Percentiles rank a stretch among this genome's conserved stretches.
Evolutionary conservation across 805 yeast genomes (phyloP).

Genomic region (Vanderwaltozyma yarrowii): DNA sequence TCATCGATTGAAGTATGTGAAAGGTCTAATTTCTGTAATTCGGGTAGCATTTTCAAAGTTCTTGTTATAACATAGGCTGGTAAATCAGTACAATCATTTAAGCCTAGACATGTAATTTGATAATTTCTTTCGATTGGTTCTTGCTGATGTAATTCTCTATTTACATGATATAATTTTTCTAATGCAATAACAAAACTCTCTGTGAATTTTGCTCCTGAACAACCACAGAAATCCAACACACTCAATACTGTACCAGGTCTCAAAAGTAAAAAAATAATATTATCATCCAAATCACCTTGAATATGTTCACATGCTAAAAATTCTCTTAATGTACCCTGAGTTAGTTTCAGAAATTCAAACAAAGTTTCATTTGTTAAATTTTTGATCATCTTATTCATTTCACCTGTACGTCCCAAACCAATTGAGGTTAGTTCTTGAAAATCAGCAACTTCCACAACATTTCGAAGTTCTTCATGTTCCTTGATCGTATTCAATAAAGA

Average conservation of each 20-base stretch:
- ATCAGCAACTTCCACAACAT: constrained; percentile 61
- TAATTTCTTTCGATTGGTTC: constrained; percentile 24
- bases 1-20: constrained; percentile 73
- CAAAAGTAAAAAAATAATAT: constrained; percentile 23
- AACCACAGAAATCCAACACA: constrained; percentile 83
- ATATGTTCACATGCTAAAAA: constrained; percentile 79
- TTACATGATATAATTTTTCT: constrained; percentile 18
- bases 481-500: constrained; percentile 50
- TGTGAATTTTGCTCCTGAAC: constrained; percentile 55
- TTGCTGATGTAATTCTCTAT: neutral
- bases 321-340: constrained; percentile 58
- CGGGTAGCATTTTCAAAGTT: constrained; percentile 43
- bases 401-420: constrained; percentile 80
- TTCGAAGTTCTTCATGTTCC: constrained; percentile 39
- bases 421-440: constrained; percentile 83
- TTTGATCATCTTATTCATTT: constrained; percentile 85
- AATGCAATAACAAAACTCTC: constrained; percentile 39
- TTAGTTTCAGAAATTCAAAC: constrained; percentile 45
- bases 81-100: constrained; percentile 82
- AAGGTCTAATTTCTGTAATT: constrained; percentile 60
- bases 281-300: constrained; percentile 66
- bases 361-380: constrained; percentile 76
- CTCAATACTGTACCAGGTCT: constrained; percentile 36
- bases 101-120: constrained; percentile 41
- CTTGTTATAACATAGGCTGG: constrained; percentile 41